Conservation (phyloP, 2,329 filamentous ascomycete genomes). For the Diaporthe aspalathi region DNA sequence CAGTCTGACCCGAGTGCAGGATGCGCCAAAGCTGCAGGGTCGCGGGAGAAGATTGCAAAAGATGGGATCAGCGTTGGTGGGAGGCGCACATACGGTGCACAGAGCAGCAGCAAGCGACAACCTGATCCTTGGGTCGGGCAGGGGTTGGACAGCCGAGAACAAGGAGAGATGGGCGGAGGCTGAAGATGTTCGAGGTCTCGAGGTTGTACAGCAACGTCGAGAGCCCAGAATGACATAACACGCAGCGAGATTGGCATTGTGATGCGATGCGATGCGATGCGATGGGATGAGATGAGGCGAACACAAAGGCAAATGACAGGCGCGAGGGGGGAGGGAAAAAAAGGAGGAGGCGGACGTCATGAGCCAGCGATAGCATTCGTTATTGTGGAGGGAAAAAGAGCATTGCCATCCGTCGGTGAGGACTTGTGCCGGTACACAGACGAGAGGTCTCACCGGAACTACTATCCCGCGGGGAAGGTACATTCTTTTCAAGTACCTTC, state of each 20-base stretch:
- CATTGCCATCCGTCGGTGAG: neutral
- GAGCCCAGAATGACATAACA: conserved; percentile 2
- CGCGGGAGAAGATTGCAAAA: conserved; percentile 1
- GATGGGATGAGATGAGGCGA: conserved; percentile 1
- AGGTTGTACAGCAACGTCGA: conserved; percentile 24
- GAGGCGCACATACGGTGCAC: conserved; percentile 15
- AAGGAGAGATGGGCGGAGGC: conserved; percentile 8
- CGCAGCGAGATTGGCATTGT: neutral
- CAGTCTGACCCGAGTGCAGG: conserved; percentile 1
- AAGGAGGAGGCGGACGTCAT: conserved; percentile 10
- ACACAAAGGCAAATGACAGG: conserved; percentile 12
- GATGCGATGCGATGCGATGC: neutral
- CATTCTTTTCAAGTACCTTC: neutral
- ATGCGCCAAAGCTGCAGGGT: conserved; percentile 12
- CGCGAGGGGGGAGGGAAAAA: neutral
- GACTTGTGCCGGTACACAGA: neutral
- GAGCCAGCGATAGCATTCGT: neutral
- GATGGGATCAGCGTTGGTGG: conserved; percentile 2
- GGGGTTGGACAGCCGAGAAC: conserved; percentile 21
- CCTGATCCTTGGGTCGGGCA: conserved; percentile 11
- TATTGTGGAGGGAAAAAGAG: neutral
- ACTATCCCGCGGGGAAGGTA: neutral
- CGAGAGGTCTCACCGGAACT: neutral
- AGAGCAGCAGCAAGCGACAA: conserved; percentile 15
- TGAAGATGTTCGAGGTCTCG: conserved; percentile 7